Evolutionary conservation across 305 asterid genomes (phyloP).

Genomic region (Fraxinus platypoda): DNA sequence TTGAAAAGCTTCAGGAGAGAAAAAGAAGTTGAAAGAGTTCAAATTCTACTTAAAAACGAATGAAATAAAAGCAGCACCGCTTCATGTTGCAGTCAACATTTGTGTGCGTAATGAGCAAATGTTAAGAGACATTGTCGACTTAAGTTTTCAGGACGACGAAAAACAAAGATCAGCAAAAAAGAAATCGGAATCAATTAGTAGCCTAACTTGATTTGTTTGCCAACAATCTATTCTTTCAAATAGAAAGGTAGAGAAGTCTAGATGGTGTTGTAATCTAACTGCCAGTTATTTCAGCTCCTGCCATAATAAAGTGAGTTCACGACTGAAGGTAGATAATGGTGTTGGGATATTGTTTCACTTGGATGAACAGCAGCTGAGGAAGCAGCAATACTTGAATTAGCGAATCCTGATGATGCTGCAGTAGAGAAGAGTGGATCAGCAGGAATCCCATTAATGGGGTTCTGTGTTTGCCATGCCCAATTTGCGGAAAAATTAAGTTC

Average conservation of each 20-base stretch:
- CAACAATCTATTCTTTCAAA: slow-evolving; percentile 22
- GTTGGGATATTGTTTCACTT: slow-evolving; percentile 33
- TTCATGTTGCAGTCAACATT: not conserved
- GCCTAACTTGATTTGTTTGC: not conserved
- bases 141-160: not conserved
- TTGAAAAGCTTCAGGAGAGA: not conserved
- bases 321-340: slow-evolving; percentile 40
- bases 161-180: not conserved
- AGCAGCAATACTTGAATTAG: slow-evolving; percentile 41
- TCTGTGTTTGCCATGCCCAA: slow-evolving; percentile 42
- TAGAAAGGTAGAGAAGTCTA: slow-evolving; percentile 7
- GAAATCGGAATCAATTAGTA: slow-evolving; percentile 18
- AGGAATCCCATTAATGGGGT: slow-evolving; percentile 32
- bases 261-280: slow-evolving; percentile 10
- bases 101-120: not conserved
- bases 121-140: not conserved
- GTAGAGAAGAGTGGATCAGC: slow-evolving; percentile 52
- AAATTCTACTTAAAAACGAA: not conserved
- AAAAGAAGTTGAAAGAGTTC: not conserved
- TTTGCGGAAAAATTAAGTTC: slow-evolving; percentile 43
- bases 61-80: not conserved
- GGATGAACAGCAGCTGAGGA: slow-evolving; percentile 45
- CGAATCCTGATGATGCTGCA: slow-evolving; percentile 99
- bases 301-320: slow-evolving; percentile 34
- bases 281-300: slow-evolving; percentile 36